Base-by-base conservation (phyloP, 1,284 basidiomycete genomes). In the Coriolopsis trogii region DNA sequence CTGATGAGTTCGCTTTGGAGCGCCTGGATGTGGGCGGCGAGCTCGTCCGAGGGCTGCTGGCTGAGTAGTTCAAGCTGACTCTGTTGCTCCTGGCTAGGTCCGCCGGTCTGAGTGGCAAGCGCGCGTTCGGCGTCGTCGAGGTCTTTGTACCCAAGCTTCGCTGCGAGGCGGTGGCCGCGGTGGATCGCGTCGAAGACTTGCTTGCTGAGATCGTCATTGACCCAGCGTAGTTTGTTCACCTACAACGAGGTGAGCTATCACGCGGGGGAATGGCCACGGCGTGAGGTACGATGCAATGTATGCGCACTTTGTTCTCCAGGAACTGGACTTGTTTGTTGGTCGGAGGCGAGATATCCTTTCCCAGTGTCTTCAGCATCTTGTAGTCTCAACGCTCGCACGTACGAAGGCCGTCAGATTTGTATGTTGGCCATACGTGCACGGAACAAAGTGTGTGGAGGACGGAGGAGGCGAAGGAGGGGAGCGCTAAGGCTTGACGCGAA, bases 131-230 rank as follows among this genome's bases (percentile, higher is more conserved):
- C 63, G 9, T 60, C 62, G 7, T 63, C 54, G 30, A 64, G 46
- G 51, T 54, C 51, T 33, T 47, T 40, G 37, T 62, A 65, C 6
- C 63, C 64, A 36, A 66, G 41, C 31, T 60, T 53, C 24, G 29
- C 51, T 8, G 60, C 63, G 12, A 66, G 56, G 16, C 56, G 58
- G n/a, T 60, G 54, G 2, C 58, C 62, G 23, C 60, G 60, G 21
- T 65, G 62, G 4, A 49, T 41, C 3, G 54, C 58, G n/a, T 53
- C 53, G 31, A 63, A 64, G 12, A 59, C 44, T 28, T 59, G 51
- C 33, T 45, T 59, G 45, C 55, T 53, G 21, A 64, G 58, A 38
- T 60, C 52, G 16, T 63, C 45, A 39, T 61, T 59, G 21, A 52
- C 21, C 46, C 53, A 55, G 36, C 54, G 42, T 3, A 62, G 55